phyloP scores from a whole-genome alignment of 129 eudicot species.

The Artemisia tridentata region DNA sequence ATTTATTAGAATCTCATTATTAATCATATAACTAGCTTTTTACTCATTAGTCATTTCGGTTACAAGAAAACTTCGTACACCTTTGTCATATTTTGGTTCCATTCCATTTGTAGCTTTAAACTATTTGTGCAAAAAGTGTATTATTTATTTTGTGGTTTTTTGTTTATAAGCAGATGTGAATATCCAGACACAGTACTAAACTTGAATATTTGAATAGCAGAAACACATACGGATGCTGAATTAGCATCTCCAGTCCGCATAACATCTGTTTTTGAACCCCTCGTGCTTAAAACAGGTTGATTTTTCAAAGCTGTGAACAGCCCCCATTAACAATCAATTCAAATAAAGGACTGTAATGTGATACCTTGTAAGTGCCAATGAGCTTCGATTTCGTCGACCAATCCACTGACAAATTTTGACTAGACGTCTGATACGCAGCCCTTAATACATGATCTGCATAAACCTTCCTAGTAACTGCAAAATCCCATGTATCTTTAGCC shows the following conservation, averaged over 20 bases:
- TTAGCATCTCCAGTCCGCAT: conserved; percentile 4
- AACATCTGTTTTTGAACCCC: neutral
- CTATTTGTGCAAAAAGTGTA: too few species aligned
- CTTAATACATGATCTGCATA: conserved; percentile 51
- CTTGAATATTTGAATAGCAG: too few species aligned
- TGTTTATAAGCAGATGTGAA: too few species aligned
- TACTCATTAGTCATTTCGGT: neutral
- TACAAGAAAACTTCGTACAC: neutral
- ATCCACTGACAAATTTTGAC: conserved; percentile 64
- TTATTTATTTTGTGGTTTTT: too few species aligned
- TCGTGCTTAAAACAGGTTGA: neutral
- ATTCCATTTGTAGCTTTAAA: too few species aligned
- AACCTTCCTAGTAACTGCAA: conserved; percentile 66
- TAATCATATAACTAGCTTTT: neutral
- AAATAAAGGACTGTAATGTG: conserved; percentile 4
- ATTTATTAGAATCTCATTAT: neutral
- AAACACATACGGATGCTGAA: neutral
- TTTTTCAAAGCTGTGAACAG: neutral
- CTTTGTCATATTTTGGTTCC: too few species aligned
- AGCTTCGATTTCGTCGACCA: conserved; percentile 68
- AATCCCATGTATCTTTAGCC: conserved; percentile 80
- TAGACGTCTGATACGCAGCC: conserved; percentile 75
- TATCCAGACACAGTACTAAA: too few species aligned
- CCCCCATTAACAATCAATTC: neutral
- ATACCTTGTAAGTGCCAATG: conserved; percentile 80